A percentile compares a stretch with the other conserved stretches of the same genome.
Conservation (phyloP, 306 rosid species). For the Cucurbita pepo region DNA sequence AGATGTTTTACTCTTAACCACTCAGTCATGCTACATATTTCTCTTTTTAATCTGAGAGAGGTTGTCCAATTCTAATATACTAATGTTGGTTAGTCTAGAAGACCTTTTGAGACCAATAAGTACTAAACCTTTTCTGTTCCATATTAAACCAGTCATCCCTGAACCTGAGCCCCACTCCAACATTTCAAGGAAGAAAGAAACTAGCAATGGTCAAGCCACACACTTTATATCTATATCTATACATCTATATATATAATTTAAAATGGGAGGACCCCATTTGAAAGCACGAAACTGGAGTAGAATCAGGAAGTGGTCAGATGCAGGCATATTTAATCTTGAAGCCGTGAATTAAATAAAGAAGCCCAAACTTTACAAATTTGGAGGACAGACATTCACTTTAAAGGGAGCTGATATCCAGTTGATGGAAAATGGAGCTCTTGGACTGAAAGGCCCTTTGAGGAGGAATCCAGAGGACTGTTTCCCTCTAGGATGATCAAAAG, state of each 20-base stretch:
- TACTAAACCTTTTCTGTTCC: background rate
- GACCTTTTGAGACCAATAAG: constrained; percentile 2
- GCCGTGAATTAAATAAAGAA: background rate
- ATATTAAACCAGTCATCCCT: background rate
- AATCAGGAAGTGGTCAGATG: background rate
- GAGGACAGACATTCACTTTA: background rate
- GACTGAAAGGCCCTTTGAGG: background rate
- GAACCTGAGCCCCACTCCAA: background rate
- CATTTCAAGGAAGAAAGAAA: background rate
- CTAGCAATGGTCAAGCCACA: background rate
- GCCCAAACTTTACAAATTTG: background rate
- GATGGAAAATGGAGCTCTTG: background rate
- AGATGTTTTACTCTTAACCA: background rate
- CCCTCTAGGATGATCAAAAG: background rate
- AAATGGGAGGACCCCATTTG: background rate
- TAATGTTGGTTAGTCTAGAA: constrained; percentile 60
- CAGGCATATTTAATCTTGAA: background rate
- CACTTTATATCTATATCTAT: background rate
- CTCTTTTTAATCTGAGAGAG: constrained; percentile 21
- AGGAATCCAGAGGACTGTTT: background rate
- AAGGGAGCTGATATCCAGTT: background rate
- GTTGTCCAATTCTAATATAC: constrained; percentile 24
- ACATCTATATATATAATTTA: no score
- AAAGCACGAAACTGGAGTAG: background rate
- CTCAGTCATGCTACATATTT: background rate